Evolutionary conservation across 2,329 filamentous ascomycete genomes (phyloP).

Genomic region (Pseudogymnoascus sp.): DNA sequence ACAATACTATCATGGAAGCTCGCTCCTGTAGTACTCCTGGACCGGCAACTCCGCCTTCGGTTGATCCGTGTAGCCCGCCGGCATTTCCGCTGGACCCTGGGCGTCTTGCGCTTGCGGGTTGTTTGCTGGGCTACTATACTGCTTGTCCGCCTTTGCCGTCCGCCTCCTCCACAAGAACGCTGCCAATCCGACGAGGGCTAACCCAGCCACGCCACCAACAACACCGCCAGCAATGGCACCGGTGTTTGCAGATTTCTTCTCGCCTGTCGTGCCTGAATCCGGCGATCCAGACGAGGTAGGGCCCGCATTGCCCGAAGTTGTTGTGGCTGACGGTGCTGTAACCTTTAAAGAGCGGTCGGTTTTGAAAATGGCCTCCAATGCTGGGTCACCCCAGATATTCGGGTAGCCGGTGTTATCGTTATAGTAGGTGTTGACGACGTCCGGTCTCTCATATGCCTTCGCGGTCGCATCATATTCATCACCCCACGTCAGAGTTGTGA

Average conservation of each 20-base stretch:
- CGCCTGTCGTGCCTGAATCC: not conserved
- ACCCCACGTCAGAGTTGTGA: conserved; percentile 14
- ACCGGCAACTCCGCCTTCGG: conserved; percentile 1
- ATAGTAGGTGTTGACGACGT: conserved; percentile 15
- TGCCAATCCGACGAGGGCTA: conserved; percentile 15
- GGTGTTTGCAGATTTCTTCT: conserved; percentile 9
- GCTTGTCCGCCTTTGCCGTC: not conserved
- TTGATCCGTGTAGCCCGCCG: not conserved
- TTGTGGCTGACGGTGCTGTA: not conserved
- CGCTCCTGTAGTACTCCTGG: not conserved
- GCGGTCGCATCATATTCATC: conserved; percentile 10
- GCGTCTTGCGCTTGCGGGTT: not conserved
- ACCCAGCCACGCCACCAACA: conserved; percentile 16
- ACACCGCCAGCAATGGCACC: conserved; percentile 18
- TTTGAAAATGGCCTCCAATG: not conserved
- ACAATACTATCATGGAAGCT: not conserved
- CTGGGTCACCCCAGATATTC: not conserved
- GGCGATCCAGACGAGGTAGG: not conserved
- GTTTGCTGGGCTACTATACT: not conserved
- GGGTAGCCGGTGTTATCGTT: not conserved
- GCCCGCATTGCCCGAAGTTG: not conserved
- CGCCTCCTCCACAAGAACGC: conserved; percentile 14
- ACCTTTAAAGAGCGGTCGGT: conserved; percentile 5
- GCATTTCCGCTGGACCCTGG: not conserved
- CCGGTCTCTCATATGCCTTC: conserved; percentile 11